A percentile compares a stretch with the other conserved stretches of the same genome.
These are phyloP conservation scores for Fusarium stilboides DNA, from an alignment of 2,329 filamentous ascomycete genomes.

Conservation along the genomic window DNA sequence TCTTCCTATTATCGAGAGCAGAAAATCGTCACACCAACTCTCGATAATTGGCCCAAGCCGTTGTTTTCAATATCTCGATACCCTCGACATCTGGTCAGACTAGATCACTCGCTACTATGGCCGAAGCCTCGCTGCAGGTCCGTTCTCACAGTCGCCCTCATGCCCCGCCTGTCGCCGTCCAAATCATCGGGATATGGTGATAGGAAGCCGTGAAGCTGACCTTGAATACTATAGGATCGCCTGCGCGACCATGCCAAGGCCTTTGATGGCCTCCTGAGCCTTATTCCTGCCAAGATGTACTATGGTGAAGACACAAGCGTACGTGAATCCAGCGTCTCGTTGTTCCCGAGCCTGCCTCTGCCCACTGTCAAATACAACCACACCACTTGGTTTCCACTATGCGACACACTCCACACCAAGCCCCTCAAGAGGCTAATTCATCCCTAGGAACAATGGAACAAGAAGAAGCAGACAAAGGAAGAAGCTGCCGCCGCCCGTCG, in stretches of 20 bases:
- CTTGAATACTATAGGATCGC: constrained; percentile 62
- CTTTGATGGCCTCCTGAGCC: constrained; percentile 87
- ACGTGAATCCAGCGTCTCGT: constrained; percentile 60
- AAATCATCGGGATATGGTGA: constrained; percentile 21
- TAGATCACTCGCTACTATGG: constrained; percentile 53
- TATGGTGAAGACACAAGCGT: constrained; percentile 89
- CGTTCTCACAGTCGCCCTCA: constrained; percentile 50
- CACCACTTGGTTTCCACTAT: constrained; percentile 7
- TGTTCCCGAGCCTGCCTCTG: constrained; percentile 9
- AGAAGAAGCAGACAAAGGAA: constrained; percentile 96
- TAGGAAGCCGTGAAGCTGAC: constrained; percentile 44
- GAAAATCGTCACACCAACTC: constrained; percentile 9
- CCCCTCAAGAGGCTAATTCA: constrained; percentile 34
- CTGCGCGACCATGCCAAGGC: constrained; percentile 76
- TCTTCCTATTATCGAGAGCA: constrained; percentile 27
- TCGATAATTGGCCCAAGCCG: not conserved
- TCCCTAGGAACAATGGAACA: constrained; percentile 87
- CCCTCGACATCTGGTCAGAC: not conserved
- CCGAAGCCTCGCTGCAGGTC: constrained; percentile 64
- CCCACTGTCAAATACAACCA: constrained; percentile 15
- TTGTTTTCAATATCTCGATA: not conserved
- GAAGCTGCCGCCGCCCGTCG: constrained; percentile 86
- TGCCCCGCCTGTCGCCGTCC: constrained; percentile 48
- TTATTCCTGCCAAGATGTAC: constrained; percentile 92
- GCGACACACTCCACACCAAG: not conserved